These are phyloP conservation scores for Phytophthora fragariaefolia DNA, from an alignment of 352 stramenopile species.

Conservation along the genomic window DNA sequence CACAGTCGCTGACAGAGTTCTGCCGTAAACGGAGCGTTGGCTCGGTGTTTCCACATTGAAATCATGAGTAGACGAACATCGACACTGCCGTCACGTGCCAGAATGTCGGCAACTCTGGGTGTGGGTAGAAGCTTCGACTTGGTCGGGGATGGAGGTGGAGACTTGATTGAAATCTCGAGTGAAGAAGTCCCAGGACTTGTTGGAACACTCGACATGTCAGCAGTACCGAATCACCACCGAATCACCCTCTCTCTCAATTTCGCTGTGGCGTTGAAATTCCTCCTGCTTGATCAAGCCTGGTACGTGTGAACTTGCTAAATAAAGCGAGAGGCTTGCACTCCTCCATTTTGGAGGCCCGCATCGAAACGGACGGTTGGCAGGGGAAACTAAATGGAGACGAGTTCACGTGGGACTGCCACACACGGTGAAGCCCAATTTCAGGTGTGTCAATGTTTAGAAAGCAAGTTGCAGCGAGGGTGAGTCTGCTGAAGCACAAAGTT, in stretches of 20 bases:
- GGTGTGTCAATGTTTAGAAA: too few relatives aligned
- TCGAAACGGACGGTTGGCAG: slow-evolving; percentile 19
- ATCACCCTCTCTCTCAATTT: not conserved
- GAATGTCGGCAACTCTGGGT: slow-evolving; percentile 42
- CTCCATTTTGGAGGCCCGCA: slow-evolving; percentile 1
- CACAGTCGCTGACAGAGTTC: slow-evolving; percentile 70
- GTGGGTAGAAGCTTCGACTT: slow-evolving; percentile 17
- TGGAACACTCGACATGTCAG: slow-evolving; percentile 13
- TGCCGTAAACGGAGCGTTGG: slow-evolving; percentile 60
- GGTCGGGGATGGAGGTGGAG: slow-evolving; percentile 28
- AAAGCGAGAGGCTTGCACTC: slow-evolving; percentile 17
- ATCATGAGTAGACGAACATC: slow-evolving; percentile 79
- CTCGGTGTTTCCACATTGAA: slow-evolving; percentile 76
- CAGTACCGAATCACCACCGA: slow-evolving; percentile 1
- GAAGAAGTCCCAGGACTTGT: slow-evolving; percentile 2
- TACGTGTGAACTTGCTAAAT: slow-evolving; percentile 13
- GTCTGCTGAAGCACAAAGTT: too few relatives aligned
- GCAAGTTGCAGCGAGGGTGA: too few relatives aligned
- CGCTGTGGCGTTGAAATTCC: not conserved
- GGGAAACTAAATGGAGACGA: too few relatives aligned
- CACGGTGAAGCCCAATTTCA: too few relatives aligned
- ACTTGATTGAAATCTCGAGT: slow-evolving; percentile 14
- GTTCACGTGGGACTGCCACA: too few relatives aligned
- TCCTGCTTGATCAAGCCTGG: slow-evolving; percentile 11
- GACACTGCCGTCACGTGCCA: slow-evolving; percentile 54